Evolutionary conservation across 1,284 basidiomycete species (phyloP).

Genomic region (Chalciporus sp.): DNA sequence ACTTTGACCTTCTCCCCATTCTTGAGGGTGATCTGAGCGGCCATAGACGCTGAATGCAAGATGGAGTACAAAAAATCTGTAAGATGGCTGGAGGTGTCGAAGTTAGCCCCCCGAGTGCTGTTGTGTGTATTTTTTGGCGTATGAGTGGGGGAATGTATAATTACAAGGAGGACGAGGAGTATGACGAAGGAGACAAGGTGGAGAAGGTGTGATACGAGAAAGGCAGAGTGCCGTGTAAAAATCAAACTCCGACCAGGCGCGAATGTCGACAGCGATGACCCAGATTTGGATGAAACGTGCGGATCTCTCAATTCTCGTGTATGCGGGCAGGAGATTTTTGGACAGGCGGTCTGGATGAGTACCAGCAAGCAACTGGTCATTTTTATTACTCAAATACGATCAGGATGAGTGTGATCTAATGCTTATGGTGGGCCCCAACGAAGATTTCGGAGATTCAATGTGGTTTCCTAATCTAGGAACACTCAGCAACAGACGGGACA

Average conservation of each 20-base stretch:
- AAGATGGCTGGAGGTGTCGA: conserved; percentile 2
- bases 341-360: background rate
- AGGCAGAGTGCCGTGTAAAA: conserved; percentile 31
- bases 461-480: conserved; percentile 5
- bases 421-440: background rate
- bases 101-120: conserved; percentile 3
- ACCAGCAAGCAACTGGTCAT: no score
- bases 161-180: conserved; percentile 27
- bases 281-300: background rate
- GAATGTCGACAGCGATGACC: conserved; percentile 26
- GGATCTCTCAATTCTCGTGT: background rate
- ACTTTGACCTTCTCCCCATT: conserved; percentile 80
- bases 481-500: no score
- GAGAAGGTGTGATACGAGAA: conserved; percentile 35
- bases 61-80: conserved; percentile 30
- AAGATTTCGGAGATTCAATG: conserved; percentile 19
- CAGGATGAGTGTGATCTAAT: background rate
- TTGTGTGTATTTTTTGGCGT: conserved; percentile 25
- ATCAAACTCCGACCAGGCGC: conserved; percentile 40
- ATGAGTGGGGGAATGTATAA: conserved; percentile 26
- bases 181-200: conserved; percentile 39
- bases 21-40: conserved; percentile 52
- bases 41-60: conserved; percentile 24
- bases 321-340: background rate
- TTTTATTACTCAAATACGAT: background rate